phyloP scores from a whole-genome alignment of 1,284 basidiomycete genomes.

The Marasmius sp. region DNA sequence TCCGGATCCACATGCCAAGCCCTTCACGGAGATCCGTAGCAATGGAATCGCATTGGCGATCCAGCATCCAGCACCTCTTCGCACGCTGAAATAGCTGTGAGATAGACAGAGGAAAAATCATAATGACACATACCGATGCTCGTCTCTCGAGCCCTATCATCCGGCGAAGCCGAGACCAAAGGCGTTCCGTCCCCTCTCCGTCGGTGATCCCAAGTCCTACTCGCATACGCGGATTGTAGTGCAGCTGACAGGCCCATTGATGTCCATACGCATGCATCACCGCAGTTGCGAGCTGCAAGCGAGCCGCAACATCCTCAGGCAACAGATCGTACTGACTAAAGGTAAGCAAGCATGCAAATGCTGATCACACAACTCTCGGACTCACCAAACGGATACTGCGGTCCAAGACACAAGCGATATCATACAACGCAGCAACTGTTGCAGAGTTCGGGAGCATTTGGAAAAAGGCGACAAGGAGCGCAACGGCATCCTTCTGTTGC shows the following conservation, averaged over 20 bases:
- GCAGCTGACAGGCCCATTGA: not conserved
- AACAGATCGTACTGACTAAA: too few relatives aligned
- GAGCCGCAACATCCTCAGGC: too few relatives aligned
- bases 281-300: not conserved
- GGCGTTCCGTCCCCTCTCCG: not conserved
- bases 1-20: not conserved
- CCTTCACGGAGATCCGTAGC: not conserved
- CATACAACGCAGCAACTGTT: constrained; percentile 21
- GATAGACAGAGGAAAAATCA: not conserved
- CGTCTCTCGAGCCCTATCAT: not conserved
- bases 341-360: too few relatives aligned
- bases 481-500: not conserved
- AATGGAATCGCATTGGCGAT: not conserved
- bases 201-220: not conserved
- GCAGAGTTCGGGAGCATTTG: not conserved
- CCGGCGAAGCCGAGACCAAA: not conserved
- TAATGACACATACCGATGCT: not conserved
- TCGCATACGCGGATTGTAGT: not conserved
- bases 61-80: not conserved
- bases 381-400: constrained; percentile 12
- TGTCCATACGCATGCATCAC: not conserved
- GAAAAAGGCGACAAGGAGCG: not conserved
- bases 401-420: constrained; percentile 15
- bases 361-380: constrained; percentile 6
- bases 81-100: not conserved